Conservation (phyloP, 1,139 yeast species). For the Magnusiomyces starmeri region DNA sequence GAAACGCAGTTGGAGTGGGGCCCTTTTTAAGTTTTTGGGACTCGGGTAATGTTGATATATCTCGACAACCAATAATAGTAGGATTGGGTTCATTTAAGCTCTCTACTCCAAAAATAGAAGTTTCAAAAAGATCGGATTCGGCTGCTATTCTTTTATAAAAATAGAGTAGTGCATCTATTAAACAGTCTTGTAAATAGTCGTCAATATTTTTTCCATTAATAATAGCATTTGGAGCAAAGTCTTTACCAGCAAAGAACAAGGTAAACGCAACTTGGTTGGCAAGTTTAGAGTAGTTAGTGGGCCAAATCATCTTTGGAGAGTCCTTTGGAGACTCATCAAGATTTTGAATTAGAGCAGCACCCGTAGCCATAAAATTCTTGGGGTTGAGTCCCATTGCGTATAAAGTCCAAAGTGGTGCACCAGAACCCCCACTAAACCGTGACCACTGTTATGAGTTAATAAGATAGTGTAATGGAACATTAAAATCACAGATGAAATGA, state of each 20-base stretch:
- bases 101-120: constrained; percentile 60
- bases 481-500: not conserved
- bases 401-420: constrained; percentile 94
- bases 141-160: constrained; percentile 45
- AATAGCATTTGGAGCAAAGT: constrained; percentile 58
- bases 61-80: constrained; percentile 29
- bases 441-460: constrained; percentile 48
- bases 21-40: constrained; percentile 31
- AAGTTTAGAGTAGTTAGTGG: constrained; percentile 72
- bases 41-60: constrained; percentile 26
- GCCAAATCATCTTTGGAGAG: constrained; percentile 88
- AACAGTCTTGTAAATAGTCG: constrained; percentile 59
- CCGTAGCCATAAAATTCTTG: constrained; percentile 51
- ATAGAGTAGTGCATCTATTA: constrained; percentile 45
- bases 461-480: not conserved
- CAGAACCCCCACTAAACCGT: constrained; percentile 85
- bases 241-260: constrained; percentile 70
- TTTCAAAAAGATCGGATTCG: constrained; percentile 50
- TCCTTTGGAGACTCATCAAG: constrained; percentile 36
- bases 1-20: constrained; percentile 31
- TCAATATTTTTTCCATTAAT: constrained; percentile 68
- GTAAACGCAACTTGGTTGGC: constrained; percentile 83
- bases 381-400: constrained; percentile 92
- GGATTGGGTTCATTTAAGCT: constrained; percentile 67
- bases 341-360: constrained; percentile 72